A percentile compares a stretch with the other conserved stretches of the same genome.
Evolutionary conservation across 2,329 filamentous ascomycete genomes (phyloP).

Genomic region (Tricladium varicosporioides): DNA sequence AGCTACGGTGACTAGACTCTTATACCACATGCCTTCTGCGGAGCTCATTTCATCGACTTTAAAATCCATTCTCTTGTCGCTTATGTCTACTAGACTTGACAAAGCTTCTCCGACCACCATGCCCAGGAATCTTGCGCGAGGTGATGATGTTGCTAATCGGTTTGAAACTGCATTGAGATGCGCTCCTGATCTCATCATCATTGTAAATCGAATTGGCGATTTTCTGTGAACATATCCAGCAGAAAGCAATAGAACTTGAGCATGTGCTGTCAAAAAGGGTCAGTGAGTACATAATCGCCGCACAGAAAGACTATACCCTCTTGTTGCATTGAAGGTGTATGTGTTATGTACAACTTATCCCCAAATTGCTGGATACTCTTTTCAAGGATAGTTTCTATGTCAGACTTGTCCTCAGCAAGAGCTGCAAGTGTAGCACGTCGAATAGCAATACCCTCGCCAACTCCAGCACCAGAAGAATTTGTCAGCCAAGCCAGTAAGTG

Average conservation of each 20-base stretch:
- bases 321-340: slow-evolving; percentile 82
- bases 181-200: slow-evolving; percentile 66
- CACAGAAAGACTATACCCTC: slow-evolving; percentile 58
- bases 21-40: slow-evolving; percentile 73
- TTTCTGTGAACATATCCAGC: slow-evolving; percentile 73
- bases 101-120: slow-evolving; percentile 81
- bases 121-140: slow-evolving; percentile 75
- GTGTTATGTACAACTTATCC: slow-evolving; percentile 82
- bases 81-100: slow-evolving; percentile 57
- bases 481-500: slow-evolving; percentile 65
- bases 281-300: slow-evolving; percentile 2
- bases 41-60: slow-evolving; percentile 75
- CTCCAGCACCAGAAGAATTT: slow-evolving; percentile 60
- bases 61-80: slow-evolving; percentile 75
- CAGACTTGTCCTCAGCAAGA: slow-evolving; percentile 50
- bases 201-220: slow-evolving; percentile 62
- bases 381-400: slow-evolving; percentile 58
- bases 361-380: slow-evolving; percentile 74
- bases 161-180: slow-evolving; percentile 84
- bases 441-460: slow-evolving; percentile 62
- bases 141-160: slow-evolving; percentile 73
- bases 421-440: slow-evolving; percentile 64
- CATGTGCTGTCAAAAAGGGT: slow-evolving; percentile 58
- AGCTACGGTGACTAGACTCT: slow-evolving; percentile 58
- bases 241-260: slow-evolving; percentile 74